Percentiles rank a stretch among this genome's conserved stretches.
Evolutionary conservation across 257 asterid species (phyloP).

Genomic region (Osmanthus fragrans): DNA sequence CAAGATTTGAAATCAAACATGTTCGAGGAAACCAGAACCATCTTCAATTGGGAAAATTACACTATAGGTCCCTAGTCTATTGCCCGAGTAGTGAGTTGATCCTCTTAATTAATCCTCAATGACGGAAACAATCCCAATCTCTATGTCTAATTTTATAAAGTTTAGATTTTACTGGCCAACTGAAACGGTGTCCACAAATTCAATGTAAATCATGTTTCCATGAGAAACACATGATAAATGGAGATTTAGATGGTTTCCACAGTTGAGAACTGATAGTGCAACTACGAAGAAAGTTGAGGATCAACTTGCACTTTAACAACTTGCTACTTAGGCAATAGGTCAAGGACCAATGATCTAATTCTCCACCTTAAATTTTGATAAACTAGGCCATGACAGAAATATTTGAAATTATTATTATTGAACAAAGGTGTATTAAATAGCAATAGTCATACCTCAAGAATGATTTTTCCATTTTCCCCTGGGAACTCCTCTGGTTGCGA

Average conservation of each 20-base stretch:
- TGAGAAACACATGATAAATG: not conserved
- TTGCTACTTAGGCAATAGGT: not conserved
- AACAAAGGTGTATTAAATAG: not conserved
- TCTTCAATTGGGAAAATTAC: not conserved
- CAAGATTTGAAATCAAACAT: not conserved
- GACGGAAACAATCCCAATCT: not conserved
- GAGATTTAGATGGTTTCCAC: not conserved
- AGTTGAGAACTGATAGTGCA: not conserved
- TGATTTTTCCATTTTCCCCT: conserved; percentile 98
- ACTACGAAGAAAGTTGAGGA: not conserved
- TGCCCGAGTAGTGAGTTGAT: not conserved
- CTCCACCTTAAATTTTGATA: not conserved
- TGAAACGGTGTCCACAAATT: not conserved
- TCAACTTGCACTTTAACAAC: not conserved
- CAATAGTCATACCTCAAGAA: conserved; percentile 60
- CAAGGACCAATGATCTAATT: not conserved
- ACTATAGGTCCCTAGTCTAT: conserved; percentile 1
- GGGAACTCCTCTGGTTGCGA: conserved; percentile 73
- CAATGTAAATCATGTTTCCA: not conserved
- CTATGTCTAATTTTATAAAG: not conserved
- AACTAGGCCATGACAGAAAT: not conserved
- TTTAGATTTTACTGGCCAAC: not conserved
- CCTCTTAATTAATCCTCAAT: not conserved
- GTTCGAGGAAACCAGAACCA: not conserved
- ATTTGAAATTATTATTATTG: not conserved